Evolutionary conservation across 2,329 filamentous ascomycete species (phyloP), one percentile per base, ranked within the genome.

Genomic region (Cercospora nicotianae): DNA sequence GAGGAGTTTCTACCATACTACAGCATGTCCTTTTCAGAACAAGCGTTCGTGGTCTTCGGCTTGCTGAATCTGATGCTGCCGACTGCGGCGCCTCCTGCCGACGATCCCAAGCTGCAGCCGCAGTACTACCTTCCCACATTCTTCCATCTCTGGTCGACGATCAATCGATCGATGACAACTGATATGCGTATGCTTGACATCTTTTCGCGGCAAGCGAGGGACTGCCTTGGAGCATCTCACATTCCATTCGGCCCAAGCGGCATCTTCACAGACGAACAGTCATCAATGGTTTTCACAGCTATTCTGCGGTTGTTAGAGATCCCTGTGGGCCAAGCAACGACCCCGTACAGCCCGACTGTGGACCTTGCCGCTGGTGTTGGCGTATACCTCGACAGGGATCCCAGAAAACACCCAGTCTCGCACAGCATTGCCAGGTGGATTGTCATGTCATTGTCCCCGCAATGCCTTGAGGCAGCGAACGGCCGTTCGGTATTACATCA

Each of bases 341-440:
- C 94, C 1, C 92, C 95, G 0, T 99, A 99, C 77, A 92, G 91
- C 74, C 82, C 81, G 0, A 84, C 90, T 5, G 87, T 98, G 4
- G 95, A 99, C 79, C 87, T 93, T 45, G 88, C 91, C 10, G 89
- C 92, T 6, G 95, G 95, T 0, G 83, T 96, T 65, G 95, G 91
- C 12, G 84, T 94, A 28, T 92, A 95, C 79, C 84, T 99, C 36
- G 94, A 98, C 76, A 90, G 95, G 77, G 96, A 99, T 77, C 90
- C 90, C 76, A 92, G 96, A 75, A 97, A 97, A 80, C 93, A 97
- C 77, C 96, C 95, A 0, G 87, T 93, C 39, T 89, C 93, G 0
- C 96, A 98, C 79, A 92, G 96, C 79, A 93, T 98, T 72, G 93
- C 95, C 23, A 86, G 95, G 68, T 95, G 93, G 90, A 91, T 98